phyloP scores from a whole-genome alignment of 805 yeast genomes.

The Candida ficus region DNA sequence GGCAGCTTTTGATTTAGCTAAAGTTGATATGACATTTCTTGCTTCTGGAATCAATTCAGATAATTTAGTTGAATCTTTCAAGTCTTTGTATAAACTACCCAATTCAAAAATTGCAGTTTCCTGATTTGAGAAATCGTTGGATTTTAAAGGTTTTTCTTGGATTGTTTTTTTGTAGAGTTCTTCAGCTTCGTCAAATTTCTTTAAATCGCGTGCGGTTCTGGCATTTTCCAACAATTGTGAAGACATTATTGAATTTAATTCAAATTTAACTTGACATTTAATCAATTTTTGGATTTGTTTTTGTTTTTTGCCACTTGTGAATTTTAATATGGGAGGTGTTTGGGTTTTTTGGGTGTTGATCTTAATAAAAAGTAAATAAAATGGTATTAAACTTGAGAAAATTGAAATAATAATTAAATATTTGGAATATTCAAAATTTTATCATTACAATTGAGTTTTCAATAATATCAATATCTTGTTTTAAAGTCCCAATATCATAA shows the following conservation, averaged over 20 bases:
- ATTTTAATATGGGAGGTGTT: background rate
- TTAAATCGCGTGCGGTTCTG: conserved; percentile 45
- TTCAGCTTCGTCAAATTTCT: conserved; percentile 56
- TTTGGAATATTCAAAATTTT: too few species aligned
- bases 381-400: background rate
- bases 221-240: conserved; percentile 47
- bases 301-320: conserved; percentile 8
- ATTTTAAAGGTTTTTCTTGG: conserved; percentile 21
- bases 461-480: too few species aligned
- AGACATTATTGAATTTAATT: conserved; percentile 12
- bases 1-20: conserved; percentile 93
- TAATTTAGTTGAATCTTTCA: conserved; percentile 45
- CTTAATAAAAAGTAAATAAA: too few species aligned
- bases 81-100: conserved; percentile 61
- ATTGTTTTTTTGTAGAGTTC: conserved; percentile 49
- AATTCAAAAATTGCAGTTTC: conserved; percentile 53
- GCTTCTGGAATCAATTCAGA: conserved; percentile 60
- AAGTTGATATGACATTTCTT: conserved; percentile 62
- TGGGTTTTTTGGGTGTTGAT: conserved; percentile 2
- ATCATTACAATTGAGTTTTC: too few species aligned
- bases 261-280: background rate
- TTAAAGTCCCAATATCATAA: too few species aligned
- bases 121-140: conserved; percentile 22
- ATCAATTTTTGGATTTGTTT: background rate
- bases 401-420: too few species aligned